Evolutionary conservation across 257 asterid species (phyloP).

Genomic region (Scutellaria barbata): DNA sequence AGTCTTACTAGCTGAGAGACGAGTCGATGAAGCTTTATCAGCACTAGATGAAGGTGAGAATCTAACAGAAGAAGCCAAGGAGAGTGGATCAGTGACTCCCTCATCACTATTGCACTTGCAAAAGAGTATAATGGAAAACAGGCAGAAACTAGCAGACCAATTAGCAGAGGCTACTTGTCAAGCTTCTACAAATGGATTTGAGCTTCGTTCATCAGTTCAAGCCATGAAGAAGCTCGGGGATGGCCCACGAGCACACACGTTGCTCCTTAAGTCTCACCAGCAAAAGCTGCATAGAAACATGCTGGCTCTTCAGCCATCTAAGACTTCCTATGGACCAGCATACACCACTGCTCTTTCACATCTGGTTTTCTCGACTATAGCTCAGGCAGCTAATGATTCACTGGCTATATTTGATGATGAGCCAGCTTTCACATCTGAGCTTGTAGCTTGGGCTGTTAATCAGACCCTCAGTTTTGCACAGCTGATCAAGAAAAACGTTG

Average conservation of each 20-base stretch:
- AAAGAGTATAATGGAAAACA: conserved; percentile 55
- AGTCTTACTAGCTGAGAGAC: conserved; percentile 77
- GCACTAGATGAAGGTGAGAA: conserved; percentile 76
- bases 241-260: conserved; percentile 84
- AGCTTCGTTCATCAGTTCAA: conserved; percentile 74
- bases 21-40: conserved; percentile 74
- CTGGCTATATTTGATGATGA: conserved; percentile 80
- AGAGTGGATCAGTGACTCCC: conserved; percentile 41
- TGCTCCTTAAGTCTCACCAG: conserved; percentile 75
- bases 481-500: conserved; percentile 62
- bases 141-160: conserved; percentile 75
- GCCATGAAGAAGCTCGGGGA: conserved; percentile 81
- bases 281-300: conserved; percentile 59
- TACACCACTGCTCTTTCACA: conserved; percentile 82
- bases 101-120: conserved; percentile 49
- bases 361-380: conserved; percentile 76
- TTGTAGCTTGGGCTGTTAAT: conserved; percentile 83
- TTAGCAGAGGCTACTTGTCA: conserved; percentile 80
- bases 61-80: conserved; percentile 46
- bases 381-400: conserved; percentile 85
- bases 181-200: conserved; percentile 63
- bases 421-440: conserved; percentile 82
- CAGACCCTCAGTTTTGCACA: conserved; percentile 64
- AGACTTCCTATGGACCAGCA: conserved; percentile 61
- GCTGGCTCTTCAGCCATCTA: conserved; percentile 63